phyloP scores from a whole-genome alignment of 2,329 filamentous ascomycete species.

The Penicillium sp. region DNA sequence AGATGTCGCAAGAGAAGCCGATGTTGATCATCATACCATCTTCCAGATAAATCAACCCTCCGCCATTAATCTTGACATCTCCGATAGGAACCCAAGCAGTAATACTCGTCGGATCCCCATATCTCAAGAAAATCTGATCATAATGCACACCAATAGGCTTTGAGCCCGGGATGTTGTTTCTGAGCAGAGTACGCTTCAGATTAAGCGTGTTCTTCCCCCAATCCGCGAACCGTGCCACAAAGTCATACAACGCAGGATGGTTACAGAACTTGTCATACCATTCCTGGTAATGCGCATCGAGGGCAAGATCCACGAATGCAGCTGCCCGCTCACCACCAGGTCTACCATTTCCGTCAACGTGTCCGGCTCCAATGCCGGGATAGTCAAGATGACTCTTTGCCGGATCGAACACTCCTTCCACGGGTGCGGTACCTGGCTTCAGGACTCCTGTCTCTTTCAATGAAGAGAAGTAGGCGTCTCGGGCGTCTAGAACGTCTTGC shows the following conservation, averaged over 20 bases:
- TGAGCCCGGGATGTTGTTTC: conserved; percentile 59
- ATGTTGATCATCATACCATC: conserved; percentile 27
- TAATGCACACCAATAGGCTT: conserved; percentile 63
- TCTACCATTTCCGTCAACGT: conserved; percentile 45
- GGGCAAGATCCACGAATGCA: conserved; percentile 52
- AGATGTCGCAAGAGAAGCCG: background rate
- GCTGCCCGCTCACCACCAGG: conserved; percentile 48
- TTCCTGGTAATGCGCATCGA: conserved; percentile 55
- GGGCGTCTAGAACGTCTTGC: conserved; percentile 53
- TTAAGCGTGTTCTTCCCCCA: conserved; percentile 55
- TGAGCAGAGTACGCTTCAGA: conserved; percentile 53
- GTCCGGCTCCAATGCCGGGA: conserved; percentile 58
- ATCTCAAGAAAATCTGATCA: conserved; percentile 59
- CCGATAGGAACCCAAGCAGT: conserved; percentile 62
- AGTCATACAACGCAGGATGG: conserved; percentile 52
- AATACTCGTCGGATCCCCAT: conserved; percentile 57
- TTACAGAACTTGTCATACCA: conserved; percentile 60
- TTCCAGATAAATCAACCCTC: conserved; percentile 62
- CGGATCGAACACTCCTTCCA: conserved; percentile 57
- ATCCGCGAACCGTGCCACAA: conserved; percentile 54
- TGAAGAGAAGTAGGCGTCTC: conserved; percentile 56
- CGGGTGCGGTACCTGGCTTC: conserved; percentile 52
- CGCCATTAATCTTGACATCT: conserved; percentile 55
- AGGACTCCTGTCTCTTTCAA: conserved; percentile 59
- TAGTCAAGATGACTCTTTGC: conserved; percentile 46